Conservation (phyloP, 306 rosid genomes). For the Dalbergia cochinchinensis region DNA sequence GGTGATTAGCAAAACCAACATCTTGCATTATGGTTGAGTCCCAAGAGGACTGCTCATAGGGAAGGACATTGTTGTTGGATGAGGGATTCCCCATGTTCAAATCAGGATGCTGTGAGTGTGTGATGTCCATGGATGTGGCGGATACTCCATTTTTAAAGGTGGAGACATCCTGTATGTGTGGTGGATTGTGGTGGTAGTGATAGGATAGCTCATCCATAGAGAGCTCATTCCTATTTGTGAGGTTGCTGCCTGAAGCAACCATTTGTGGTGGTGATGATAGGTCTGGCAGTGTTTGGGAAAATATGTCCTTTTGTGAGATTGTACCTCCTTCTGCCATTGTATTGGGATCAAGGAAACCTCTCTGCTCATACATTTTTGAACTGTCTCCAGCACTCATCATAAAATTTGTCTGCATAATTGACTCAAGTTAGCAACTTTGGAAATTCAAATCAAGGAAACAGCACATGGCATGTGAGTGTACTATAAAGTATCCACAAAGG, state of each 20-base stretch:
- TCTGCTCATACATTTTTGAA: constrained; percentile 54
- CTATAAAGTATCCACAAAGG: constrained; percentile 8
- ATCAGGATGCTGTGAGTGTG: constrained; percentile 55
- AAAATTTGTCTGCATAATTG: constrained; percentile 45
- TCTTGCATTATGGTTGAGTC: constrained; percentile 58
- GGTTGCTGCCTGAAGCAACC: constrained; percentile 19
- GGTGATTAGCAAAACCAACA: constrained; percentile 45
- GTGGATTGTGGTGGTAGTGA: constrained; percentile 53
- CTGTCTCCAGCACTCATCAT: constrained; percentile 49
- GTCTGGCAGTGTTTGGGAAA: constrained; percentile 35
- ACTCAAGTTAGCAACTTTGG: constrained; percentile 42
- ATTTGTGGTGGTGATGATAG: constrained; percentile 39
- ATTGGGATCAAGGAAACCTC: constrained; percentile 69
- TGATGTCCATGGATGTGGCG: constrained; percentile 50
- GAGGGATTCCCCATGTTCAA: constrained; percentile 49
- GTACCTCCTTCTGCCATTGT: constrained; percentile 56
- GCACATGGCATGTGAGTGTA: constrained; percentile 46
- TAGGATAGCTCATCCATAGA: constrained; percentile 65
- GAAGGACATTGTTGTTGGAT: constrained; percentile 34
- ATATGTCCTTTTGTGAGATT: constrained; percentile 24
- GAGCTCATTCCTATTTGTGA: constrained; percentile 40
- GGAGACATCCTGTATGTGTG: constrained; percentile 44
- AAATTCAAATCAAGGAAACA: constrained; percentile 13
- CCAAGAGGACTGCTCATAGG: constrained; percentile 57
- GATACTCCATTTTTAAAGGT: constrained; percentile 38